phyloP scores from a whole-genome alignment of 225 moss, liverwort and hornwort genomes.

The Polytrichum formosum region DNA sequence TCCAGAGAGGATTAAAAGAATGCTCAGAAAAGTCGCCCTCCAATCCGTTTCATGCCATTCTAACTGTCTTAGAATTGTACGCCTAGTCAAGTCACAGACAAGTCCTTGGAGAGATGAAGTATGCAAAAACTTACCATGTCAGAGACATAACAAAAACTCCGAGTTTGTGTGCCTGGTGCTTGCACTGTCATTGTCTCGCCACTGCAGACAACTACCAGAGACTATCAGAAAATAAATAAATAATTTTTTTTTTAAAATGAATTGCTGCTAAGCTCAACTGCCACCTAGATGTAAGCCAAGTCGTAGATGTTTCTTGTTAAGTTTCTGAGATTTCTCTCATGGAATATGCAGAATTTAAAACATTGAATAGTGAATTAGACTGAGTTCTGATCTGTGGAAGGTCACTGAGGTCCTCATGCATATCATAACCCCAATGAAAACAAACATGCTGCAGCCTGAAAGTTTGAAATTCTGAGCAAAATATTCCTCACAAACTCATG shows the following conservation, averaged over 20 bases:
- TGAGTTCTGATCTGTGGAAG: too few relatives aligned
- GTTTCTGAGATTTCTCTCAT: neutral
- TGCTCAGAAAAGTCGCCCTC: neutral
- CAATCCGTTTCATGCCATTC: too few relatives aligned
- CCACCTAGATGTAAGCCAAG: neutral
- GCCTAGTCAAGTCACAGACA: too few relatives aligned
- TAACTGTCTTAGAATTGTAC: too few relatives aligned
- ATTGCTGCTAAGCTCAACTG: neutral
- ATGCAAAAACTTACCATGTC: slow-evolving; percentile 61
- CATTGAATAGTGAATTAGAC: too few relatives aligned
- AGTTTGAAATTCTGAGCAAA: too few relatives aligned
- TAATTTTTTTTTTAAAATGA: too few relatives aligned
- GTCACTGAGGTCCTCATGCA: too few relatives aligned
- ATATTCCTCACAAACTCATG: too few relatives aligned
- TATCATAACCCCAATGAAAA: neutral
- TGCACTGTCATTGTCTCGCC: slow-evolving; percentile 88
- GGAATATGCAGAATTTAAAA: too few relatives aligned
- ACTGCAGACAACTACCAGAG: slow-evolving; percentile 29
- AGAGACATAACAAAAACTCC: slow-evolving; percentile 98
- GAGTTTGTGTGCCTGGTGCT: slow-evolving; percentile 92
- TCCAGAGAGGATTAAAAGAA: neutral
- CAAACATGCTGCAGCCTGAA: neutral
- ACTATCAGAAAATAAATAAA: neutral
- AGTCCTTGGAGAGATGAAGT: too few relatives aligned
- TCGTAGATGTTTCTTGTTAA: too few relatives aligned